These are phyloP conservation scores for Ilyonectria sp. DNA, from an alignment of 2,329 filamentous ascomycete species.

Conservation along the genomic window DNA sequence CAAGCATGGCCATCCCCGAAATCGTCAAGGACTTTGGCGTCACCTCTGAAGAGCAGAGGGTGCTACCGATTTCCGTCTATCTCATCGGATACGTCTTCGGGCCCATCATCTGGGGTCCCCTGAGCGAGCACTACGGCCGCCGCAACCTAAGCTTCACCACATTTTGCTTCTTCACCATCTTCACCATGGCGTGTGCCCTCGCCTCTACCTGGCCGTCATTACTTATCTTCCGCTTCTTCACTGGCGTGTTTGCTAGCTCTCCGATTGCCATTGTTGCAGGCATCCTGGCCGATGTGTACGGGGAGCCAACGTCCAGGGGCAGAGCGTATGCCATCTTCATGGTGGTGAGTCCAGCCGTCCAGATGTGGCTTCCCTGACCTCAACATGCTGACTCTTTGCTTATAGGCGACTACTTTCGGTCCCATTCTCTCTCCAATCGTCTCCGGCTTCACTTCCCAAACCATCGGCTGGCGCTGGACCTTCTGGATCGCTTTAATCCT, in stretches of 20 bases:
- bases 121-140: conserved; percentile 77
- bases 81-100: conserved; percentile 76
- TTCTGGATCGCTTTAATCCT: conserved; percentile 81
- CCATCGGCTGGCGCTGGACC: conserved; percentile 77
- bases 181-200: conserved; percentile 70
- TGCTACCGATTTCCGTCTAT: conserved; percentile 75
- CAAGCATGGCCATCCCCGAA: conserved; percentile 73
- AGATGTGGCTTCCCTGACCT: not conserved
- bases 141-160: conserved; percentile 61
- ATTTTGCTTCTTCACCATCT: conserved; percentile 64
- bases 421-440: conserved; percentile 77
- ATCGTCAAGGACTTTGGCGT: conserved; percentile 72
- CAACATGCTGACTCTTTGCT: conserved; percentile 25
- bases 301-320: conserved; percentile 65
- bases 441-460: conserved; percentile 72
- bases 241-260: conserved; percentile 68
- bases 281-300: conserved; percentile 77
- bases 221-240: conserved; percentile 69
- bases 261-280: conserved; percentile 75
- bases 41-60: conserved; percentile 60
- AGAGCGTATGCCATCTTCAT: conserved; percentile 76
- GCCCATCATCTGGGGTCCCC: conserved; percentile 74
- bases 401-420: conserved; percentile 73
- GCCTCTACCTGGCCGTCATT: conserved; percentile 67
- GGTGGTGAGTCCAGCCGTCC: conserved; percentile 61